Base-by-base conservation (phyloP, 805 yeast genomes). In the Candida germanica region DNA sequence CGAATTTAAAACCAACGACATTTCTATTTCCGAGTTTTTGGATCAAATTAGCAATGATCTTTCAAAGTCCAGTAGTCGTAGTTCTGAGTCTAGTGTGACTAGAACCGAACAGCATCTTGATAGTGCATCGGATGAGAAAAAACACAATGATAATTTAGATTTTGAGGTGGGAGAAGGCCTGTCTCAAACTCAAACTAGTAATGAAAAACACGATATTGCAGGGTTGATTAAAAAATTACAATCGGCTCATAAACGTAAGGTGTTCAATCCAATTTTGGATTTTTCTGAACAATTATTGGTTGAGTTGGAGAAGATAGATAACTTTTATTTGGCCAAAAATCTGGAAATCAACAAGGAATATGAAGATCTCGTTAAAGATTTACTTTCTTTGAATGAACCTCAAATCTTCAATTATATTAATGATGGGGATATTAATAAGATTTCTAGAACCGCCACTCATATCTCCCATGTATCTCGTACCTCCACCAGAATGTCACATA, bases 251-350 rank as follows among this genome's bases (percentile, higher is more conserved):
- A 38, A 33, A 13, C 6, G 23, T 7, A 38, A 38, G 18, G 17
- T 14, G 10, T 44, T 44, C 26, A 36, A 41, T 16, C 64, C 67
- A 2, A 52, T 64, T 37, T 66, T 63, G 25, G 61, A 70, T 3
- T 80, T 80, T 41, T 43, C 77, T 25, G 56, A 63, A 23, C 67
- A 64, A 38, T 58, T 80, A 33, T 48, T 64, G 18, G 55, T 51
- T n/a, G 83, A 80, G 48, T 61, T 77, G 38, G 31, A 30, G 17
- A 36, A 36, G 14, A 68, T 80, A 39, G 78, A 76, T 48, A 61
- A 54, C 6, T 80, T 80, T 43, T 80, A 72, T 53, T 56, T 59
- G 26, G 38, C 47, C 12, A 71, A 69, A 34, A 81, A 79, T 48
- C 50, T 59, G 1, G 71, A 68, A 38, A 59, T 77, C 14, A 70